Conservation (phyloP, 2,329 filamentous ascomycete species). For the Colletotrichum cuscutae region DNA sequence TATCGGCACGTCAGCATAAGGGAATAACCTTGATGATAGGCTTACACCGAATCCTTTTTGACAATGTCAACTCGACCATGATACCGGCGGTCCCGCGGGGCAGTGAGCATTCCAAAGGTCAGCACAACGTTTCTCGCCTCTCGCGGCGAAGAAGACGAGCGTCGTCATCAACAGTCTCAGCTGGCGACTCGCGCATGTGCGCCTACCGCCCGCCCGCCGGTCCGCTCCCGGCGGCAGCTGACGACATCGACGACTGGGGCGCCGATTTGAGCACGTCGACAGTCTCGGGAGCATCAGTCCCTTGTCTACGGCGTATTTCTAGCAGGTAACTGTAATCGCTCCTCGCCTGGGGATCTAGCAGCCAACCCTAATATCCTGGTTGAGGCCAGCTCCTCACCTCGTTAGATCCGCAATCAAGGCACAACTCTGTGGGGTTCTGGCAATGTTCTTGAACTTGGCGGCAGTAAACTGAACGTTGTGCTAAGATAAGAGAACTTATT, state of each 20-base stretch:
- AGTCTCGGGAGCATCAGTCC: constrained; percentile 52
- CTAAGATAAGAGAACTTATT: too few species aligned
- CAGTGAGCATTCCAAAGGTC: constrained; percentile 50
- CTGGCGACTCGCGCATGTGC: constrained; percentile 54
- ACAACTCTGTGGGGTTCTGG: too few species aligned
- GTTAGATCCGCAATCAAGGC: too few species aligned
- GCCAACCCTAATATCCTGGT: too few species aligned
- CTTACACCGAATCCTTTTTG: constrained; percentile 50
- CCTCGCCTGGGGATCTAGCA: too few species aligned
- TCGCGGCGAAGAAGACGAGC: constrained; percentile 49
- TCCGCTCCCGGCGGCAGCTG: constrained; percentile 58
- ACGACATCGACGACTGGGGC: constrained; percentile 57
- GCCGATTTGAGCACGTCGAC: constrained; percentile 54
- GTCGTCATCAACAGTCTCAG: constrained; percentile 60
- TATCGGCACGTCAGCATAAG: constrained; percentile 41
- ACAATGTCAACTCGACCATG: constrained; percentile 57
- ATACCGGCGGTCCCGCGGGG: constrained; percentile 56
- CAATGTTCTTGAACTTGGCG: too few species aligned
- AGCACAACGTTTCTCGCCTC: constrained; percentile 47
- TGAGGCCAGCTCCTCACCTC: too few species aligned
- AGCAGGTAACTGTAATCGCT: too few species aligned
- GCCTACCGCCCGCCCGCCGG: constrained; percentile 54
- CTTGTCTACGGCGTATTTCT: too few species aligned
- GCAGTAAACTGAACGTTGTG: too few species aligned
- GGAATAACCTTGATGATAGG: constrained; percentile 30